Conservation (phyloP, 768 basidiomycete species). For the Lanmaoa rubissima region DNA sequence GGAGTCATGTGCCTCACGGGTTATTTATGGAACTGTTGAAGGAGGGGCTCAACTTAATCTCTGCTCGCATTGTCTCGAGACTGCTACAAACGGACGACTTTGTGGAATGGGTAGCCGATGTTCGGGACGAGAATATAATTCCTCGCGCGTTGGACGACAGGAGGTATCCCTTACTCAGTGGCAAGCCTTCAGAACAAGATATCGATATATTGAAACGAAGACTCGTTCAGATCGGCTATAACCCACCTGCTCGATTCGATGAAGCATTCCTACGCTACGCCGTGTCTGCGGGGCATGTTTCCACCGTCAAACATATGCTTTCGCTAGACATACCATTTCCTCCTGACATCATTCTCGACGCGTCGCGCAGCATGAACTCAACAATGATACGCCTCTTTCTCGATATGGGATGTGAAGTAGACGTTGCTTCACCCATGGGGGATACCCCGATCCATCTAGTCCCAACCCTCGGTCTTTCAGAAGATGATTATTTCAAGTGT, state of each 20-base stretch:
- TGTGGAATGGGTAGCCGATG: slow-evolving; percentile 3
- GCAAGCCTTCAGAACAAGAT: background rate
- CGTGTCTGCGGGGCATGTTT: slow-evolving; percentile 4
- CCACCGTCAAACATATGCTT: slow-evolving; percentile 1
- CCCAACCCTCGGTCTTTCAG: background rate
- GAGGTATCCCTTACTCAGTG: background rate
- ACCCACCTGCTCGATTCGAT: background rate
- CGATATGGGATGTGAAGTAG: background rate
- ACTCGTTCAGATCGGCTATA: slow-evolving; percentile 2
- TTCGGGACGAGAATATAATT: background rate
- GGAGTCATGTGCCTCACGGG: background rate
- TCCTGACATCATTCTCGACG: slow-evolving; percentile 3
- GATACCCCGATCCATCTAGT: slow-evolving; percentile 5
- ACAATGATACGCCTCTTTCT: slow-evolving; percentile 3
- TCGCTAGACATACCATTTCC: background rate
- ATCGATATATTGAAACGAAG: background rate
- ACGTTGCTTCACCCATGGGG: background rate
- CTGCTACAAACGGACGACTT: slow-evolving; percentile 10
- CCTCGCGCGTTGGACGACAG: background rate
- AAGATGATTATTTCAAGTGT: background rate
- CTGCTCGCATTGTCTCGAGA: background rate
- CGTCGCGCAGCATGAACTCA: background rate
- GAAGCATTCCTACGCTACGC: background rate
- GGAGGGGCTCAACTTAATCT: too few relatives aligned
- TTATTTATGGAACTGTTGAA: background rate